These are phyloP conservation scores for Singerocomus inundabilis DNA, from an alignment of 1,284 basidiomycete species.

Conservation along the genomic window DNA sequence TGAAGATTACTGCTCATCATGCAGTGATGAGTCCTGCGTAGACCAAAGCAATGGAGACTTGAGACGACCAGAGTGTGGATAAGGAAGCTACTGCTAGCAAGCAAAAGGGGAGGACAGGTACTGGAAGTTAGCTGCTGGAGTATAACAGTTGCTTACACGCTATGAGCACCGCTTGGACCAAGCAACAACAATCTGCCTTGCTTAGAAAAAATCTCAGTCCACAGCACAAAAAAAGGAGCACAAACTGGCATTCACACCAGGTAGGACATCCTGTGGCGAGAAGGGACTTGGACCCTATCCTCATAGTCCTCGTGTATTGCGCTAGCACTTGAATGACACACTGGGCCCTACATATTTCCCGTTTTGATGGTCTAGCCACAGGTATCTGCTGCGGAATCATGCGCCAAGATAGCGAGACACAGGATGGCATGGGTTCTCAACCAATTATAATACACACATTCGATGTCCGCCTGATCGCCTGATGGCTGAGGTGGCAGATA, in stretches of 20 bases:
- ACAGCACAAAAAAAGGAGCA: slow-evolving; percentile 2
- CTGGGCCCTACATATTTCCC: background rate
- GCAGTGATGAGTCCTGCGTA: too few relatives aligned
- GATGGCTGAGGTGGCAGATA: too few relatives aligned
- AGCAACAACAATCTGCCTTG: too few relatives aligned
- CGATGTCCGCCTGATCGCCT: background rate
- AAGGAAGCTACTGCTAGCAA: too few relatives aligned
- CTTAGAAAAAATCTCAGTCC: background rate
- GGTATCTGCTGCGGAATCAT: background rate
- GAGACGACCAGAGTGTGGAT: too few relatives aligned
- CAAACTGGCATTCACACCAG: background rate
- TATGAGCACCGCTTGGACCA: too few relatives aligned
- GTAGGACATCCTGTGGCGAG: background rate
- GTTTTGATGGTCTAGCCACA: too few relatives aligned
- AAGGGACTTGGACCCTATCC: background rate
- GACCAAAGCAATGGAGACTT: too few relatives aligned
- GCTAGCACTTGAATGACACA: background rate
- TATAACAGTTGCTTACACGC: too few relatives aligned
- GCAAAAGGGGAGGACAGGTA: too few relatives aligned
- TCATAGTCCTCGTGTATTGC: slow-evolving; percentile 2
- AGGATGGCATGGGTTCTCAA: background rate
- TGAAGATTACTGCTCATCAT: too few relatives aligned
- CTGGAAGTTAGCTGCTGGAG: too few relatives aligned
- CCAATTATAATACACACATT: slow-evolving; percentile 8
- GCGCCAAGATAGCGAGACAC: background rate